phyloP scores from a whole-genome alignment of 345 rosid genomes.

The Sonneratia alba region DNA sequence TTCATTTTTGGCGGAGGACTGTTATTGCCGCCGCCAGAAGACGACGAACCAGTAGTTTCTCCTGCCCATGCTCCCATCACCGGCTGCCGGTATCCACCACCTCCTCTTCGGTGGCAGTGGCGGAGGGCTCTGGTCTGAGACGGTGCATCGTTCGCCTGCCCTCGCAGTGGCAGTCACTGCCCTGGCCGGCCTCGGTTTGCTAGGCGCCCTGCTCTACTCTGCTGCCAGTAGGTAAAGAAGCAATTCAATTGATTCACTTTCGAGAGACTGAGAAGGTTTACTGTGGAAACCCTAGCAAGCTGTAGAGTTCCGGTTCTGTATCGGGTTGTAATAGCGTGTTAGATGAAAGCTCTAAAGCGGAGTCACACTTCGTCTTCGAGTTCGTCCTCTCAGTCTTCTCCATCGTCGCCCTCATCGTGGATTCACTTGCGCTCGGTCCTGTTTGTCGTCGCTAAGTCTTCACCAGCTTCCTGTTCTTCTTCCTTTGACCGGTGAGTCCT shows the following conservation, averaged over 20 bases:
- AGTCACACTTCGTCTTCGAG: conserved; percentile 67
- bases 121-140: conserved; percentile 37
- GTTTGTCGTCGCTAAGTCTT: conserved; percentile 64
- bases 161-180: conserved; percentile 29
- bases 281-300: conserved; percentile 7
- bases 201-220: conserved; percentile 39
- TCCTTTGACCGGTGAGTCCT: conserved; percentile 74
- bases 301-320: conserved; percentile 3
- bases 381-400: conserved; percentile 60
- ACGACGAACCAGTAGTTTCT: neutral
- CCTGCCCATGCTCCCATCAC: conserved; percentile 15
- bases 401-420: conserved; percentile 64
- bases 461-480: conserved; percentile 68
- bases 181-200: conserved; percentile 31
- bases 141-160: conserved; percentile 17
- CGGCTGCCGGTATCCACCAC: neutral
- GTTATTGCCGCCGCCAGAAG: neutral
- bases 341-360: conserved; percentile 82
- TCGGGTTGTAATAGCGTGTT: conserved; percentile 9
- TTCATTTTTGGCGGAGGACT: neutral
- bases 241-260: neutral
- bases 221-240: conserved; percentile 26
- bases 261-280: neutral
- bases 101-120: conserved; percentile 22
- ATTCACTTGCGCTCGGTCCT: conserved; percentile 82